Evolutionary conservation across 1,284 basidiomycete species (phyloP).

Genomic region (Fistulina hepatica): DNA sequence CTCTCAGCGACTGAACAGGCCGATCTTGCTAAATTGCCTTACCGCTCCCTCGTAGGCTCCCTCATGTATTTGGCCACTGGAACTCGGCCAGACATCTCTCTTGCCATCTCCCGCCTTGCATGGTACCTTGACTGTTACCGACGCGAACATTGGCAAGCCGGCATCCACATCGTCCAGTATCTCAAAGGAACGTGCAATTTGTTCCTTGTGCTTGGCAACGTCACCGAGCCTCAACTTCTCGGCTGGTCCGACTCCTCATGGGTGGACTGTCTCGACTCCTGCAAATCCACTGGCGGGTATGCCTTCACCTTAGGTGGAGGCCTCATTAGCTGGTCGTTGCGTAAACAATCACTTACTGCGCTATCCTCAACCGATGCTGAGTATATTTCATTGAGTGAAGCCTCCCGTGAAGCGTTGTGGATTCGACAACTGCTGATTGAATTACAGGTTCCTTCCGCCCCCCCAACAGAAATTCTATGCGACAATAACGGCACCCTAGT

Average conservation of each 20-base stretch:
- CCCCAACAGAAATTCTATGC: neutral
- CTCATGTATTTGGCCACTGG: slow-evolving; percentile 22
- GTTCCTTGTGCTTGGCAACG: neutral
- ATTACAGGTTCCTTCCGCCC: slow-evolving; percentile 1
- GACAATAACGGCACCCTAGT: neutral
- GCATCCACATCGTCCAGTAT: slow-evolving; percentile 22
- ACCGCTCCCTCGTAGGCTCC: slow-evolving; percentile 17
- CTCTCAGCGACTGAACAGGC: neutral
- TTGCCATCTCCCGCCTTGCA: slow-evolving; percentile 19
- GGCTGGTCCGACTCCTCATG: no score
- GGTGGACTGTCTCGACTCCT: no score
- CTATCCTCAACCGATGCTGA: slow-evolving; percentile 10
- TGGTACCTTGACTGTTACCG: slow-evolving; percentile 20
- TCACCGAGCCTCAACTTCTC: no score
- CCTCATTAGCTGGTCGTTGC: slow-evolving; percentile 26
- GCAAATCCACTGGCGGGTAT: no score
- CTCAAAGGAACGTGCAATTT: slow-evolving; percentile 16
- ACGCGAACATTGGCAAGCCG: slow-evolving; percentile 18
- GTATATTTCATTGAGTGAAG: slow-evolving; percentile 4
- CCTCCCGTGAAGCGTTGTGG: slow-evolving; percentile 9
- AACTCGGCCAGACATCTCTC: slow-evolving; percentile 25
- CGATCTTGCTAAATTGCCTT: slow-evolving; percentile 11
- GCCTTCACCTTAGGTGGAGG: slow-evolving; percentile 24
- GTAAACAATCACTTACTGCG: slow-evolving; percentile 9
- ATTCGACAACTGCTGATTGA: slow-evolving; percentile 4